Conservation (phyloP, 257 asterid species). For the Prunella vulgaris region DNA sequence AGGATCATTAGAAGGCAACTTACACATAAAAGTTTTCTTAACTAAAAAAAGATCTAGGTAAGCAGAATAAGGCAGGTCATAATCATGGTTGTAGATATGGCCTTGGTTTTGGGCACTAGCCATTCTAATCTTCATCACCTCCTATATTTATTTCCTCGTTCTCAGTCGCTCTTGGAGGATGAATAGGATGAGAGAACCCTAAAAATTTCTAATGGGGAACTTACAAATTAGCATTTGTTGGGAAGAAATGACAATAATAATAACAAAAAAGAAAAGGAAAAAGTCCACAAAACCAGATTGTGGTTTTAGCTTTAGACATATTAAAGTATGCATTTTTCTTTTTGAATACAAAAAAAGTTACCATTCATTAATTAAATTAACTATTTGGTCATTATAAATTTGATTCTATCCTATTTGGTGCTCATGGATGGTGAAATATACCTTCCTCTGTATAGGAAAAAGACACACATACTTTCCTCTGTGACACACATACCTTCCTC, state of each 20-base stretch:
- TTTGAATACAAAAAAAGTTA: not conserved
- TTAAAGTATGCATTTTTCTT: not conserved
- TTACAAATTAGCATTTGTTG: not conserved
- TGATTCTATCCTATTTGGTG: not conserved
- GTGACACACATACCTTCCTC: not conserved
- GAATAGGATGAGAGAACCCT: not conserved
- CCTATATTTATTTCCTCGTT: not conserved
- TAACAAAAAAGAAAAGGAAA: not conserved
- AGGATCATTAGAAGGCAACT: not conserved
- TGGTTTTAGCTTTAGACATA: not conserved
- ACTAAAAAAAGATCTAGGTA: not conserved
- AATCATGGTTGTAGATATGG: not conserved
- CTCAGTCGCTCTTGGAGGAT: not conserved
- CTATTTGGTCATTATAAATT: not conserved
- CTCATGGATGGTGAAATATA: not conserved
- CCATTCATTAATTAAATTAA: not conserved
- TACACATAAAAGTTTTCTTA: not conserved
- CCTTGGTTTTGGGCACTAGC: not conserved
- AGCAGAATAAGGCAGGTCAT: constrained; percentile 6
- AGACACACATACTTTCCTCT: not conserved
- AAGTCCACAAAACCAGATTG: not conserved
- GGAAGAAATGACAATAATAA: not conserved
- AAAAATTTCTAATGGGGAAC: not conserved
- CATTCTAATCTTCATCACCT: constrained; percentile 5
- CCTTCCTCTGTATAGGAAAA: not conserved